Base-by-base conservation (phyloP, 1,139 yeast species). In the Trichomonascaceae sp. region DNA sequence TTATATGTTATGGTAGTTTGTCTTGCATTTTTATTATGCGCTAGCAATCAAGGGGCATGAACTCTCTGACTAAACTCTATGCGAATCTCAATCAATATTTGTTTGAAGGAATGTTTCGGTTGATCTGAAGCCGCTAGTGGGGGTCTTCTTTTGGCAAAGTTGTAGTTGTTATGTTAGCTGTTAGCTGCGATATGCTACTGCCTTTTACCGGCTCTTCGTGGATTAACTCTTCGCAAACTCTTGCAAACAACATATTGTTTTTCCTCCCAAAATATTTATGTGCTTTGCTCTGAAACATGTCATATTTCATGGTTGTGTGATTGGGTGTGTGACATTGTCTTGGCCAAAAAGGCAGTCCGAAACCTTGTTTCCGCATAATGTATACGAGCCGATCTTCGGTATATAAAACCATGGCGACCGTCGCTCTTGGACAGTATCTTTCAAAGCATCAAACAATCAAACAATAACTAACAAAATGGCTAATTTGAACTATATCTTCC, bases 191-290 rank as follows among this genome's bases (percentile, higher is more conserved):
- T 27, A 7, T 27, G 12, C 32, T 12, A 10, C 27, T 4, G 9
- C 12, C 10, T 2, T 27, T 27, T 7, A 27, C 32, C n/a, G n/a
- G n/a, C n/a, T n/a, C n/a, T n/a, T n/a, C n/a, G n/a, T n/a, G n/a
- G n/a, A n/a, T n/a, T n/a, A n/a, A n/a, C n/a, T n/a, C n/a, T 27
- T 27, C 9, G 12, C 12, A 27, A 27, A 7, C 32, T 27, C 32
- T 5, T 17, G n/a, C 6, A 22, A 27, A 45, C 15, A 50, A 53
- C 43, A 44, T 59, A 56, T 60, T 56, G 56, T 32, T 27, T 27
- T 3, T 6, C 53, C 5, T 27, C 9, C 32, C 32, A 27, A 27
- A 27, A 27, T 27, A 36, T n/a, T 9, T 7, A 13, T 36, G 17
- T 17, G 8, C n/a, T 6, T 3, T 15, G n/a, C 41, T n/a, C 13